phyloP scores from a whole-genome alignment of 2,329 filamentous ascomycete genomes.

The Lecanicillium sp. region DNA sequence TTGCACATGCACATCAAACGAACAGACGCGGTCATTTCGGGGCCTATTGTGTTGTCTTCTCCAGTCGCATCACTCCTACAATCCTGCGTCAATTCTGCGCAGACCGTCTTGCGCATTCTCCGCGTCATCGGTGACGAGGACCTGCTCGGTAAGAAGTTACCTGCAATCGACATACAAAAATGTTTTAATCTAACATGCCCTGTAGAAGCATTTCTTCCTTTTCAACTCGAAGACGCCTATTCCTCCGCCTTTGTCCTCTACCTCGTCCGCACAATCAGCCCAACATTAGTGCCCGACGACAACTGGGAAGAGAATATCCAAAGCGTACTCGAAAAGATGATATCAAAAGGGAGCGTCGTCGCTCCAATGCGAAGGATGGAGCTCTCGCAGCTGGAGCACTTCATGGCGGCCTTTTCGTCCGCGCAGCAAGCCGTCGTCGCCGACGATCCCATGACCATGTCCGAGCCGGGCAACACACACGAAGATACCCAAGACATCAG shows the following conservation, averaged over 20 bases:
- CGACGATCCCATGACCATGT: constrained; percentile 10
- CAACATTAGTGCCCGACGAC: constrained; percentile 23
- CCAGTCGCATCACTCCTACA: constrained; percentile 20
- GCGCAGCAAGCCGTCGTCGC: background rate
- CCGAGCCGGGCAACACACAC: constrained; percentile 6
- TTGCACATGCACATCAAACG: constrained; percentile 22
- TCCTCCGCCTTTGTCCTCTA: constrained; percentile 31
- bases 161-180: too few relatives aligned
- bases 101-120: constrained; percentile 17
- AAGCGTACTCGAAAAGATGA: constrained; percentile 28
- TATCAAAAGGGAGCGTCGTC: constrained; percentile 26
- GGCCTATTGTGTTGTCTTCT: constrained; percentile 14
- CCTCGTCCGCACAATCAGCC: constrained; percentile 23
- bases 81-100: constrained; percentile 20
- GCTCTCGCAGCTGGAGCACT: constrained; percentile 27
- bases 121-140: constrained; percentile 20
- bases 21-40: constrained; percentile 11
- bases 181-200: constrained; percentile 2
- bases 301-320: constrained; percentile 26
- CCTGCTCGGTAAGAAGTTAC: constrained; percentile 15
- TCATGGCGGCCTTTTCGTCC: constrained; percentile 20
- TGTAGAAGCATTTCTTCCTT: constrained; percentile 28
- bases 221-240: constrained; percentile 32
- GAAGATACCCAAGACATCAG: constrained; percentile 4
- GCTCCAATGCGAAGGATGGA: constrained; percentile 28